Conservation (phyloP, 73 alveolate genomes). For the Paramecium biaurelia region DNA sequence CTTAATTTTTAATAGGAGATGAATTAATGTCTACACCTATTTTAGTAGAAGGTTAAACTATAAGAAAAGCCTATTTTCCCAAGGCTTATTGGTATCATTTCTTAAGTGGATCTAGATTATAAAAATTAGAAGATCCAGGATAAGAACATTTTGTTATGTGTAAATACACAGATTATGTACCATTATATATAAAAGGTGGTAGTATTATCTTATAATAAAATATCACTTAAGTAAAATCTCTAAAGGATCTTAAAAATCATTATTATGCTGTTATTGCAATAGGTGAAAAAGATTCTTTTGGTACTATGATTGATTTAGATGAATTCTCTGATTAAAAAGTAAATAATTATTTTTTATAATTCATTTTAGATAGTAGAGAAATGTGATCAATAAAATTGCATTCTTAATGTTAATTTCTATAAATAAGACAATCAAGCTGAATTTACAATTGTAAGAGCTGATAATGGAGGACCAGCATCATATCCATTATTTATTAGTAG, state of each 20-base stretch:
- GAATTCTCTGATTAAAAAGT: background rate
- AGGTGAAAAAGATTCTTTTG: background rate
- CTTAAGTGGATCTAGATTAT: background rate
- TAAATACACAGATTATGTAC: conserved; percentile 24
- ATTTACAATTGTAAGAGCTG: background rate
- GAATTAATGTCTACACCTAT: conserved; percentile 78
- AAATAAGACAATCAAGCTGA: background rate
- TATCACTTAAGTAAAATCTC: background rate
- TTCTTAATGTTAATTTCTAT: background rate
- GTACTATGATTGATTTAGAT: background rate
- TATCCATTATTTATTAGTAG: background rate
- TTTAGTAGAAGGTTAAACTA: conserved; percentile 52
- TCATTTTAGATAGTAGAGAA: background rate
- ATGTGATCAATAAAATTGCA: background rate
- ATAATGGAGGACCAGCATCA: background rate
- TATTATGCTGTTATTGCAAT: background rate
- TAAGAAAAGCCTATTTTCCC: conserved; percentile 74
- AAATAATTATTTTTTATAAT: background rate
- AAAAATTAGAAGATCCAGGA: background rate
- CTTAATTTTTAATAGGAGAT: conserved; percentile 74
- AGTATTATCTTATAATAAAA: background rate
- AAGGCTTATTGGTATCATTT: conserved; percentile 47
- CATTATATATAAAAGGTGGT: conserved; percentile 16
- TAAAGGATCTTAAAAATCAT: conserved; percentile 6
- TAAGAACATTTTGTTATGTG: conserved; percentile 41